Evolutionary conservation across 116 monocot species (phyloP).

Genomic region (Cymodocea nodosa): DNA sequence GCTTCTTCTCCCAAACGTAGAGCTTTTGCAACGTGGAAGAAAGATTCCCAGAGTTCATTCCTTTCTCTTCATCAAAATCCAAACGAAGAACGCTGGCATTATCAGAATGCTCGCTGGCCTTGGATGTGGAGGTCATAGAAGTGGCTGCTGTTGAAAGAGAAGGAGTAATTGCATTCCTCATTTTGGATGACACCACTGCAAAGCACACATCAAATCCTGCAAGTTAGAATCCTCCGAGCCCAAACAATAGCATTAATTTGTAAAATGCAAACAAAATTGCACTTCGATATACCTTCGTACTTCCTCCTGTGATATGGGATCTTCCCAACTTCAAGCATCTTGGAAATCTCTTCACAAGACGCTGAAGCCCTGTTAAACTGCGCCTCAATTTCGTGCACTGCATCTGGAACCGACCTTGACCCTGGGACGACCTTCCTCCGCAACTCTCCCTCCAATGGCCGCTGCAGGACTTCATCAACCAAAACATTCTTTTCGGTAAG

Average conservation of each 20-base stretch:
- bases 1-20: conserved; percentile 90
- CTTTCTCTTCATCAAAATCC: conserved; percentile 53
- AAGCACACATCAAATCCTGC: background rate
- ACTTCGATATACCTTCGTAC: conserved; percentile 38
- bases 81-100: conserved; percentile 16
- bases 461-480: conserved; percentile 21
- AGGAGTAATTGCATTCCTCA: conserved; percentile 35
- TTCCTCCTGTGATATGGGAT: conserved; percentile 42
- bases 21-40: conserved; percentile 81
- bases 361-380: conserved; percentile 59
- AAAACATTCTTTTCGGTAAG: conserved; percentile 53
- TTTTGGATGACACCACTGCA: conserved; percentile 30
- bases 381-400: conserved; percentile 44
- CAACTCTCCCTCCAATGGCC: conserved; percentile 4
- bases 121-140: conserved; percentile 3
- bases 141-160: conserved; percentile 3
- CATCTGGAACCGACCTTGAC: conserved; percentile 40
- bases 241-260: background rate
- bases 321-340: conserved; percentile 88
- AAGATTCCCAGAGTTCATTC: conserved; percentile 43
- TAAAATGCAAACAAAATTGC: background rate
- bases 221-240: background rate
- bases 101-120: background rate
- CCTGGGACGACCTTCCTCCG: conserved; percentile 6
- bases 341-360: conserved; percentile 31